Conservation (phyloP, 169 alveolate species). For the Babesia gibsoni region DNA sequence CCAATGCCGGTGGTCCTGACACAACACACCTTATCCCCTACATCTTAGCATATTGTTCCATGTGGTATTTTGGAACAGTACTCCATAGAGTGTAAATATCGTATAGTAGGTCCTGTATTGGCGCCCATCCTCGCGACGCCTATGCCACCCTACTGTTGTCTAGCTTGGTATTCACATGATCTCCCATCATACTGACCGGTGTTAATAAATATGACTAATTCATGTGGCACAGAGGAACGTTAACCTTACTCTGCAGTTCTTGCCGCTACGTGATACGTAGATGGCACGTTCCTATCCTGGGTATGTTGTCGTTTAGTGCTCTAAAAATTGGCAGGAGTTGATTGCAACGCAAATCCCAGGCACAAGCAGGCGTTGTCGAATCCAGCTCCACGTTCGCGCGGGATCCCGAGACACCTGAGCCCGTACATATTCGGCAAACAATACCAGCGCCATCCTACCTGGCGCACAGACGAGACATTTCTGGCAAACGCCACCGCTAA, state of each 20-base stretch:
- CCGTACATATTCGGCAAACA: conserved; percentile 81
- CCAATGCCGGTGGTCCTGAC: no score
- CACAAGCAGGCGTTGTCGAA: conserved; percentile 81
- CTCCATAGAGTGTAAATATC: no score
- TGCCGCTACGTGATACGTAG: conserved; percentile 83
- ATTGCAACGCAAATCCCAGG: conserved; percentile 84
- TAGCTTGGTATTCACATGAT: no score
- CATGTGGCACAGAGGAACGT: conserved; percentile 81
- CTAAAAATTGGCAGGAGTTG: conserved; percentile 67
- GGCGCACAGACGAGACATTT: conserved; percentile 64
- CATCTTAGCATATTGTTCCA: no score
- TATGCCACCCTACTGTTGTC: no score
- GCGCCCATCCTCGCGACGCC: no score
- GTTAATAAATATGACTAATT: neutral
- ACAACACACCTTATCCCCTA: no score
- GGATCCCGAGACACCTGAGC: conserved; percentile 80
- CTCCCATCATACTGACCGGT: no score
- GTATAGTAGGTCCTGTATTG: no score
- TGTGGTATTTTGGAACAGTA: no score
- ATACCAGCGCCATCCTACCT: conserved; percentile 76
- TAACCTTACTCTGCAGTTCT: conserved; percentile 79
- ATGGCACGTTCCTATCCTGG: conserved; percentile 85
- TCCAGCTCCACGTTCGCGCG: conserved; percentile 84
- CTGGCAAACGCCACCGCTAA: conserved; percentile 35
- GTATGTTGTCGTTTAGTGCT: conserved; percentile 6